Evolutionary conservation across 2,329 filamentous ascomycete species (phyloP).

Genomic region (Phyllosticta citriasiana): DNA sequence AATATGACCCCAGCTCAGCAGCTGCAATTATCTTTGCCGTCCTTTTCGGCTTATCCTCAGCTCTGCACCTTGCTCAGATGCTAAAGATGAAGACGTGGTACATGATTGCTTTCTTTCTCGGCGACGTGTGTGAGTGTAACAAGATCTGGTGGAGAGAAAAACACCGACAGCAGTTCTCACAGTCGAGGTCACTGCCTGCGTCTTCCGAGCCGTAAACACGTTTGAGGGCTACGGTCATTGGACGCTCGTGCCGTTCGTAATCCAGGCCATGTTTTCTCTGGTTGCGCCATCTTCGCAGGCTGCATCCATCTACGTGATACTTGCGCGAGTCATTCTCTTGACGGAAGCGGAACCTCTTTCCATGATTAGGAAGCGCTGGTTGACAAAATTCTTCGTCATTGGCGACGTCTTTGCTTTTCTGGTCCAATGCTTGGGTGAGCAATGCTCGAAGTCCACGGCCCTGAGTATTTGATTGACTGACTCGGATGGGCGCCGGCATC

Average conservation of each 20-base stretch:
- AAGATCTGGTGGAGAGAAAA: background rate
- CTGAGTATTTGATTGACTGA: background rate
- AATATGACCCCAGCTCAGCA: constrained; percentile 21
- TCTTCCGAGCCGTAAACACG: constrained; percentile 28
- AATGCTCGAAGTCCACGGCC: background rate
- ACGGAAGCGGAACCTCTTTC: constrained; percentile 25
- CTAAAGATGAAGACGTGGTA: constrained; percentile 37
- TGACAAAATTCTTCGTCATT: constrained; percentile 34
- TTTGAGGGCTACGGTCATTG: constrained; percentile 18
- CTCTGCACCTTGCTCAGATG: constrained; percentile 30
- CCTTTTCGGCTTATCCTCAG: constrained; percentile 20
- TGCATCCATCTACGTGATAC: constrained; percentile 36
- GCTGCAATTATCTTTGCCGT: constrained; percentile 22
- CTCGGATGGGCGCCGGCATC: background rate
- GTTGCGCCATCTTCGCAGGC: constrained; percentile 40
- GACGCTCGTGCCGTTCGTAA: constrained; percentile 31
- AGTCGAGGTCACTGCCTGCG: constrained; percentile 45
- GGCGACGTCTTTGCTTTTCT: constrained; percentile 35
- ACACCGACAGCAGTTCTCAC: background rate
- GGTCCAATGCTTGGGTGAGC: constrained; percentile 22
- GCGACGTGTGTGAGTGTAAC: constrained; percentile 37
- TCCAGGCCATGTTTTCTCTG: constrained; percentile 36
- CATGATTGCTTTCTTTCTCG: constrained; percentile 42
- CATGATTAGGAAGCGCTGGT: constrained; percentile 24
- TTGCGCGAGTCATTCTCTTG: constrained; percentile 30